phyloP scores from a whole-genome alignment of 345 rosid genomes.

The Mallotus nudiflorus region DNA sequence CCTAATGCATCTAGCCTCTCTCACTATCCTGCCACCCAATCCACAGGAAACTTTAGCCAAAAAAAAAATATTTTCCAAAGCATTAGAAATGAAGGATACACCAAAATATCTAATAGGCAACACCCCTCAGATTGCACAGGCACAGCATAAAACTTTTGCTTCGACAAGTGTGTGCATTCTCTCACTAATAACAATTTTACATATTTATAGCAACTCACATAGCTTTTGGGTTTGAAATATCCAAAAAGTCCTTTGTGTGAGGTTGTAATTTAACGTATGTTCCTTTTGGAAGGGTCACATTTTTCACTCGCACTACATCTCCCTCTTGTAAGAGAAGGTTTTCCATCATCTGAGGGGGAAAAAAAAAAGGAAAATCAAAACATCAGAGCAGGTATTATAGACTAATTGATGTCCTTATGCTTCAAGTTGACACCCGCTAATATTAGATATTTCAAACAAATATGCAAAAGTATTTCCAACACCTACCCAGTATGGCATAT shows the following conservation, averaged over 20 bases:
- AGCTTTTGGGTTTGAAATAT: constrained; percentile 97
- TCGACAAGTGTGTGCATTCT: too few species aligned
- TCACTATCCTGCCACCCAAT: background rate
- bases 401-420: background rate
- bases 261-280: constrained; percentile 95
- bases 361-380: constrained; percentile 24
- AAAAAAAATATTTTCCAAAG: background rate
- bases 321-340: constrained; percentile 94
- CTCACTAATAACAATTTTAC: background rate
- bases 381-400: background rate
- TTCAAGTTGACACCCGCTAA: constrained; percentile 4
- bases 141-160: background rate
- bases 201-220: constrained; percentile 54
- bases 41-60: background rate
- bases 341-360: constrained; percentile 98
- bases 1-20: background rate
- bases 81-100: background rate
- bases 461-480: background rate
- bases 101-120: background rate
- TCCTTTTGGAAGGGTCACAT: constrained; percentile 95
- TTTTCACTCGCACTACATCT: constrained; percentile 79
- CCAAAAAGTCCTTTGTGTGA: constrained; percentile 90
- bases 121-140: background rate
- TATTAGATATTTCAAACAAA: background rate
- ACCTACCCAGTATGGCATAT: constrained; percentile 98